Evolutionary conservation across 75 land plant species (phyloP).

Genomic region (Selaginella tamariscina): DNA sequence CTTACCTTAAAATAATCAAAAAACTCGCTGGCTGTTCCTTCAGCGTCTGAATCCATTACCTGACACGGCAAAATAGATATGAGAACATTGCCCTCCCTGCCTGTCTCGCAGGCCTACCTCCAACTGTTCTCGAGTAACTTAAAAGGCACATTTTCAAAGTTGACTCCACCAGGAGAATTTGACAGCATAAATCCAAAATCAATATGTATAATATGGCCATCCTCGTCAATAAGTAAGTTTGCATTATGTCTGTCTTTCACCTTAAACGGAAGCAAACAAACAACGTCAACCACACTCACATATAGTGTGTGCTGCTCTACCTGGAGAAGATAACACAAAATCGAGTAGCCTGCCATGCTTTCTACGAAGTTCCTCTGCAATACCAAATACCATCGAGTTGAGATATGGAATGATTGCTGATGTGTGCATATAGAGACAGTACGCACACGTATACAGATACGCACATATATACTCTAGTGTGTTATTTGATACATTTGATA

Average conservation of each 20-base stretch:
- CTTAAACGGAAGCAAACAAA: constrained; percentile 17
- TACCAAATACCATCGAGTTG: constrained; percentile 10
- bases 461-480: too few species aligned
- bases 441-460: too few species aligned
- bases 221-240: constrained; percentile 89
- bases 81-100: too few species aligned
- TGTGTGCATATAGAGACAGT: too few species aligned
- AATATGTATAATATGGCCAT: constrained; percentile 98
- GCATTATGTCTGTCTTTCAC: constrained; percentile 99
- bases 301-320: too few species aligned
- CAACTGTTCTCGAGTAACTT: constrained; percentile 97
- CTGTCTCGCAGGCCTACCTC: constrained; percentile 77
- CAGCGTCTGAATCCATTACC: constrained; percentile 99
- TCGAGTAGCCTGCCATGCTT: constrained; percentile 99
- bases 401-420: background rate
- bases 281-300: too few species aligned
- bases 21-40: constrained; percentile 94
- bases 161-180: constrained; percentile 99
- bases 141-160: constrained; percentile 99
- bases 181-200: constrained; percentile 99
- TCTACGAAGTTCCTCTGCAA: constrained; percentile 98
- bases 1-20: constrained; percentile 95
- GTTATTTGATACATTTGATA: too few species aligned
- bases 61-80: constrained; percentile 12
- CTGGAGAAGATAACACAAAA: constrained; percentile 91